phyloP scores from a whole-genome alignment of 2,329 filamentous ascomycete genomes.

The Plenodomus biglobosus region DNA sequence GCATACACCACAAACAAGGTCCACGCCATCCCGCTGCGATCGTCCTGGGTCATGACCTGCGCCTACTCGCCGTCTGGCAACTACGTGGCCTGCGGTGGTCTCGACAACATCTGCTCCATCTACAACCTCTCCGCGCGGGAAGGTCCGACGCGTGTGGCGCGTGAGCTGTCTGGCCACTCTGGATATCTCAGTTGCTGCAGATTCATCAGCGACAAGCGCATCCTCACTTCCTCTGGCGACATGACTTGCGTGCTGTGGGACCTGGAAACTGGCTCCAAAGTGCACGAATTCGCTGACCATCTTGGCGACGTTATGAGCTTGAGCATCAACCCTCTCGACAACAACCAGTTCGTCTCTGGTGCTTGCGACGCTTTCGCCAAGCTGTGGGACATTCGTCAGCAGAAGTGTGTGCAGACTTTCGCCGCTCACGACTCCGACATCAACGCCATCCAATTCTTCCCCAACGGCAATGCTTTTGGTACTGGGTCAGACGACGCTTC shows the following conservation, averaged over 20 bases:
- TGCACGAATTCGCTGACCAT: constrained; percentile 97
- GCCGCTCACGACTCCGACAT: constrained; percentile 98
- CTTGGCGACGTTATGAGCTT: constrained; percentile 99
- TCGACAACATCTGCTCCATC: constrained; percentile 99
- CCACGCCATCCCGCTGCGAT: constrained; percentile 93
- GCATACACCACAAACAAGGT: constrained; percentile 99
- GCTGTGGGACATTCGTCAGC: constrained; percentile 96
- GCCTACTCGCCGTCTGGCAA: constrained; percentile 98
- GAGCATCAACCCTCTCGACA: constrained; percentile 98
- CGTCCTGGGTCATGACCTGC: constrained; percentile 99
- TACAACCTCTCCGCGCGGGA: constrained; percentile 98
- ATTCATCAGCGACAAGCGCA: constrained; percentile 97
- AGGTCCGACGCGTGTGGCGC: constrained; percentile 93
- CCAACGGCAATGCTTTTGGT: constrained; percentile 96
- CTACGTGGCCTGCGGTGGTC: constrained; percentile 96
- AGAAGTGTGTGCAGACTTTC: constrained; percentile 98
- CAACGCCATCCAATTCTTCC: constrained; percentile 99
- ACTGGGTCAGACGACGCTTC: constrained; percentile 97
- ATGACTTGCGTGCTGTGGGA: constrained; percentile 99
- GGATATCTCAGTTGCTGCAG: constrained; percentile 98
- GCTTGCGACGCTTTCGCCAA: constrained; percentile 98
- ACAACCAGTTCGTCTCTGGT: constrained; percentile 99
- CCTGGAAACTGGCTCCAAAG: constrained; percentile 95
- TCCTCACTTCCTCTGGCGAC: constrained; percentile 95
- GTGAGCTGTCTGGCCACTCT: constrained; percentile 93